Percentiles rank a stretch among this genome's conserved stretches.
Conservation (phyloP, 2,329 filamentous ascomycete genomes). For the Rhytidhysteron rufulum region DNA sequence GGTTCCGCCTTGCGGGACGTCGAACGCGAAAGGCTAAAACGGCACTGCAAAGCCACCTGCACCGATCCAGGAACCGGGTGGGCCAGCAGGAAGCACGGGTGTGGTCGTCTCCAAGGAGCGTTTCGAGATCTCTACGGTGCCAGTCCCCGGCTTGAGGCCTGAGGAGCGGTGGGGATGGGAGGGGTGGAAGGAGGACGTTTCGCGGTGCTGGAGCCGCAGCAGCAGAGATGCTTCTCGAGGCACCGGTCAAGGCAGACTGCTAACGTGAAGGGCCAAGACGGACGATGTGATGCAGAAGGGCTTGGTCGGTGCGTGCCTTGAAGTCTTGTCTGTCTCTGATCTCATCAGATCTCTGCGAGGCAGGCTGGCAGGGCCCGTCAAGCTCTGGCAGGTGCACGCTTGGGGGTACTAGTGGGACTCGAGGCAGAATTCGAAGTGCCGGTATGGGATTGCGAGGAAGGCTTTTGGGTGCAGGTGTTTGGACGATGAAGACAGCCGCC, state of each 20-base stretch:
- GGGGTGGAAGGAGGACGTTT: constrained; percentile 19
- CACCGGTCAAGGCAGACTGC: constrained; percentile 37
- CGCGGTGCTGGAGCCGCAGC: constrained; percentile 24
- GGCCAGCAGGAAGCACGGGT: neutral
- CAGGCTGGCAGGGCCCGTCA: neutral
- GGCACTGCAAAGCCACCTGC: constrained; percentile 1
- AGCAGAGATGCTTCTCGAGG: constrained; percentile 20
- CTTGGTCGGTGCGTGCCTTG: neutral
- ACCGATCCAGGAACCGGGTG: constrained; percentile 4
- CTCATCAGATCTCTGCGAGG: neutral
- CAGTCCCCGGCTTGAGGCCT: constrained; percentile 7
- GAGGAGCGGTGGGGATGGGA: constrained; percentile 17
- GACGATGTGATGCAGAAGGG: constrained; percentile 10
- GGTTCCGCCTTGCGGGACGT: constrained; percentile 1
- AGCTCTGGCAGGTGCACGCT: constrained; percentile 23
- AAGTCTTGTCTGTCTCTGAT: constrained; percentile 1
- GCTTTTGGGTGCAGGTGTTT: too few species aligned
- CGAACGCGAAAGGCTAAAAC: neutral
- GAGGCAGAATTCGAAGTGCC: constrained; percentile 29
- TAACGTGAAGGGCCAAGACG: constrained; percentile 26
- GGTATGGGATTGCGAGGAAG: too few species aligned
- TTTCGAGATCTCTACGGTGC: constrained; percentile 1
- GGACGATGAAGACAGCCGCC: neutral
- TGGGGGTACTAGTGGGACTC: constrained; percentile 26
- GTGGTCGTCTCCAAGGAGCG: neutral